Evolutionary conservation across 441 rosid genomes (phyloP).

Genomic region (Corymbia calophylla): DNA sequence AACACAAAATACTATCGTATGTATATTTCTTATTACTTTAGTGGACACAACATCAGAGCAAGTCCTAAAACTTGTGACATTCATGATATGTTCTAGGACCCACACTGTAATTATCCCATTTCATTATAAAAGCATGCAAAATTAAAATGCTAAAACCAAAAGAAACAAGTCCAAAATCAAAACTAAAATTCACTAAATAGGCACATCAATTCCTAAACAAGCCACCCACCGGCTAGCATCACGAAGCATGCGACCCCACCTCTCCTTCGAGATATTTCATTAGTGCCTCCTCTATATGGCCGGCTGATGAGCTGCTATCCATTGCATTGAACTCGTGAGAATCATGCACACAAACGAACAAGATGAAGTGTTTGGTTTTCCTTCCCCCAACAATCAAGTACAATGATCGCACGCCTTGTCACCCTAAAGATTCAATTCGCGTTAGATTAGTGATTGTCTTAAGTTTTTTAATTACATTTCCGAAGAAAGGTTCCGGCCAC

Average conservation of each 20-base stretch:
- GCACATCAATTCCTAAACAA: neutral
- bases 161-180: neutral
- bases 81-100: neutral
- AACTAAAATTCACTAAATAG: neutral
- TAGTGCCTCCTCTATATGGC: neutral
- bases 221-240: neutral
- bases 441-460: neutral
- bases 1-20: neutral
- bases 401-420: rapidly evolving
- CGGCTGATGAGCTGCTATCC: neutral
- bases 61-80: neutral
- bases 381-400: neutral
- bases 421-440: neutral
- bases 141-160: neutral
- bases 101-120: neutral
- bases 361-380: neutral
- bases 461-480: neutral
- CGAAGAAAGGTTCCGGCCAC: neutral
- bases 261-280: neutral
- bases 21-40: neutral
- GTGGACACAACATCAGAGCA: neutral
- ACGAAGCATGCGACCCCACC: neutral
- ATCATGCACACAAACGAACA: neutral
- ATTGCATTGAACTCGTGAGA: neutral
- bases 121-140: neutral